Conservation (phyloP, 306 rosid genomes). For the Fagus crenata region DNA sequence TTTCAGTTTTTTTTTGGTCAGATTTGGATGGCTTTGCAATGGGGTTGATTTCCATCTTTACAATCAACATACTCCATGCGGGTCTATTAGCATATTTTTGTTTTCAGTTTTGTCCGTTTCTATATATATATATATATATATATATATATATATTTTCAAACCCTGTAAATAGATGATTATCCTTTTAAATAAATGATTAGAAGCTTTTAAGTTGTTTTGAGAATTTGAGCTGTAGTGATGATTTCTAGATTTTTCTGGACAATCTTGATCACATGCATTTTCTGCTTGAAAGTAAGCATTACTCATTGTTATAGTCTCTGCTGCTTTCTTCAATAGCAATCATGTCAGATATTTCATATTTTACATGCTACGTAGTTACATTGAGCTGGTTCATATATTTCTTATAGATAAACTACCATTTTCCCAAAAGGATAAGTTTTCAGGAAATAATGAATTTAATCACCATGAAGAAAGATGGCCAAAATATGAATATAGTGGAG, state of each 20-base stretch:
- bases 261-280: not conserved
- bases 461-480: not conserved
- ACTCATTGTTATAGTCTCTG: not conserved
- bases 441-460: too few relatives aligned
- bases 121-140: not conserved
- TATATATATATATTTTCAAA: not conserved
- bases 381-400: not conserved
- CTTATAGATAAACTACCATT: not conserved
- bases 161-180: not conserved
- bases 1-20: not conserved
- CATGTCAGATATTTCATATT: not conserved
- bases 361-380: not conserved
- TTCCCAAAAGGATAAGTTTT: too few relatives aligned
- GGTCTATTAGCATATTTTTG: conserved; percentile 3
- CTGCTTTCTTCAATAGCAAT: not conserved
- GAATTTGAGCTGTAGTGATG: not conserved
- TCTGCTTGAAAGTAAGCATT: not conserved
- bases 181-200: not conserved
- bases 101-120: not conserved
- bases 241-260: not conserved
- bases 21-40: conserved; percentile 9
- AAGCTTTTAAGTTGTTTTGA: not conserved
- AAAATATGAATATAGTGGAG: not conserved
- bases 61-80: not conserved
- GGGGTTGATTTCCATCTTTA: not conserved